phyloP scores from a whole-genome alignment of 768 basidiomycete genomes.

The Rhodocollybia butyracea region DNA sequence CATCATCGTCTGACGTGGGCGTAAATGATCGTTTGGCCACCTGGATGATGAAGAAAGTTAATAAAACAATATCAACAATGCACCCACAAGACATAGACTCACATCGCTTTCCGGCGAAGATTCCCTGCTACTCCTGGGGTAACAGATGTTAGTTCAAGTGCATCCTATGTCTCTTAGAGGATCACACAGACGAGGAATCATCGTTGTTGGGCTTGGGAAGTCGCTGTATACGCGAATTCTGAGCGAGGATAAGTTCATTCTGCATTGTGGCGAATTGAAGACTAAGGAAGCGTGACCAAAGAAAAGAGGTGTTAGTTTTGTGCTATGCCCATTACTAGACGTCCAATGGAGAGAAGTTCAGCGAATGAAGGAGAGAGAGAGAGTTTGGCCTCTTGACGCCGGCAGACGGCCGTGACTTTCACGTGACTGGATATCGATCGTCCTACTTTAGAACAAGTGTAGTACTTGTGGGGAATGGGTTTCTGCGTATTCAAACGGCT shows the following conservation, averaged over 20 bases:
- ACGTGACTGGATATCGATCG: too few relatives aligned
- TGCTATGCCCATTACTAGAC: too few relatives aligned
- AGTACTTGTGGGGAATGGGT: too few relatives aligned
- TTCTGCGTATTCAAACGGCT: too few relatives aligned
- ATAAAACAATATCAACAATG: neutral
- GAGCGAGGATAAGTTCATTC: slow-evolving; percentile 2
- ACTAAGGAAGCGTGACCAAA: neutral
- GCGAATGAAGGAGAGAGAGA: too few relatives aligned
- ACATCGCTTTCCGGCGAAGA: slow-evolving; percentile 46
- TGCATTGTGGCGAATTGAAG: neutral
- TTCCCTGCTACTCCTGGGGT: slow-evolving; percentile 52
- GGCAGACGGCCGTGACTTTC: too few relatives aligned
- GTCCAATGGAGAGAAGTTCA: too few relatives aligned
- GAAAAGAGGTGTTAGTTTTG: too few relatives aligned
- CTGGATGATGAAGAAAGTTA: slow-evolving; percentile 20
- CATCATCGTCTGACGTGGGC: slow-evolving; percentile 50
- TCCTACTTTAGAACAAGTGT: too few relatives aligned
- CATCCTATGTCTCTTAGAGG: neutral
- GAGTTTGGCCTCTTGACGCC: too few relatives aligned
- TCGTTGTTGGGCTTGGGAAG: slow-evolving; percentile 11
- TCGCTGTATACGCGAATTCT: slow-evolving; percentile 4
- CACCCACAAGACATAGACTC: too few relatives aligned
- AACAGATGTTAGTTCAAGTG: neutral
- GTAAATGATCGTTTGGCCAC: slow-evolving; percentile 47
- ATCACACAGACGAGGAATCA: slow-evolving; percentile 32